Evolutionary conservation across 2,329 filamentous ascomycete genomes (phyloP), one percentile per base, ranked within the genome.

Genomic region (Colletotrichum sansevieriae): DNA sequence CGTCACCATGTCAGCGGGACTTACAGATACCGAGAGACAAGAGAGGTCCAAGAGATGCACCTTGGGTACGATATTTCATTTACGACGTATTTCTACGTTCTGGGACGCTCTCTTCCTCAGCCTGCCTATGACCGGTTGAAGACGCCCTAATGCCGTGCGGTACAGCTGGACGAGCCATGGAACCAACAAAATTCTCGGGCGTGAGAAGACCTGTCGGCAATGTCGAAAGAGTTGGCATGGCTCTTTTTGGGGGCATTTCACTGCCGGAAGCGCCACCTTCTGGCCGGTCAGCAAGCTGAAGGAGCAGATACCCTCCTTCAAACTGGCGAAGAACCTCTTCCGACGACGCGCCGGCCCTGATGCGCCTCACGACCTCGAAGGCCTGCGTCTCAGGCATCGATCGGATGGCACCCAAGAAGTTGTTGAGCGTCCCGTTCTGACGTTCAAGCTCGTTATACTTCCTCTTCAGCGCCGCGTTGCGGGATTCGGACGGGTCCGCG

Each of bases 401-500:
- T 4, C 29, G 59, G n/a, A 67, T 37, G 6, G 52, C 64, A 25
- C 33, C 7, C 13, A 63, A 63, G 35, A 67, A 63, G 3, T 20
- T 13, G 3, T 57, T 33, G 29, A 67, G 20, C 1, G 33, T 57
- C 13, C 49, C 44, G 15, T 63, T 63, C 5, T 56, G 59, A 15
- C 52, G 44, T 18, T 49, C 52, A 12, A 61, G 18, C 25, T 63
- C 59, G 15, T 43, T 41, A 15, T 52, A 52, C 43, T 43, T 57
- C 25, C 64, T 63, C 52, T 67, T 67, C 44, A 63, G 13, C 12
- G 51, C 56, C 4, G 64, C 52, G 18, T 13, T 43, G 18, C 52
- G 60, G 7, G 64, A 67, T 44, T 67, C 64, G 12, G 51, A 63
- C 12, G 64, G 64, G 35, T 54, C 79, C 46, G 79, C 80, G 65